Conservation (phyloP, 1,284 basidiomycete species). For the Pseudozyma sp. region DNA sequence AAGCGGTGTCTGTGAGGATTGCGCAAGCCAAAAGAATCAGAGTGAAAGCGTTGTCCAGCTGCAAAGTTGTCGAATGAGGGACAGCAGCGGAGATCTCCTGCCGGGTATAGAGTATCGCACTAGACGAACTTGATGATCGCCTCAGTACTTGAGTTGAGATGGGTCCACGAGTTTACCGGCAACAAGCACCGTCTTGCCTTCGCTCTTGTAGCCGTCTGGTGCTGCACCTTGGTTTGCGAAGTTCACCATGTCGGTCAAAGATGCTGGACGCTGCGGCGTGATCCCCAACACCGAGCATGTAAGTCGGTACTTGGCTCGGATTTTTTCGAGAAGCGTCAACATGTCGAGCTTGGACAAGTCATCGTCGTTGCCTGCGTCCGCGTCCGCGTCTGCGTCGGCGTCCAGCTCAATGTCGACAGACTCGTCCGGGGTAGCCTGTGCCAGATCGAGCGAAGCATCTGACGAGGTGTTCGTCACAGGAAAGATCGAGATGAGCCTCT, state of each 20-base stretch:
- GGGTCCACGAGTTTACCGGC: constrained; percentile 52
- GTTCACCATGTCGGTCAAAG: constrained; percentile 9
- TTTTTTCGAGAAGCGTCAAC: constrained; percentile 80
- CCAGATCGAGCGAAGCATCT: constrained; percentile 67
- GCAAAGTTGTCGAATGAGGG: too few species aligned
- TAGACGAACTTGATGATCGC: background rate
- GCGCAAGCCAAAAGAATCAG: too few species aligned
- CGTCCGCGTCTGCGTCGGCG: constrained; percentile 64
- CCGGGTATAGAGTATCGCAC: constrained; percentile 4
- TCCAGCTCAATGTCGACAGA: constrained; percentile 14
- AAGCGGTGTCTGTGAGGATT: too few species aligned
- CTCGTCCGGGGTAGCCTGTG: constrained; percentile 6
- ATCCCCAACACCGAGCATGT: constrained; percentile 86
- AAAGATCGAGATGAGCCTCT: constrained; percentile 78
- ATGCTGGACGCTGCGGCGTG: constrained; percentile 70
- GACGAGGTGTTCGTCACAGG: constrained; percentile 71
- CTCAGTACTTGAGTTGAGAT: constrained; percentile 44
- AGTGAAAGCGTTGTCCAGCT: too few species aligned
- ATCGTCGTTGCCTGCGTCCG: constrained; percentile 21
- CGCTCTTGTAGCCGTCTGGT: constrained; percentile 5
- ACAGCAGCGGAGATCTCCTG: background rate
- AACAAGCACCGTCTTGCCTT: constrained; percentile 36
- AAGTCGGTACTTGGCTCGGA: constrained; percentile 86
- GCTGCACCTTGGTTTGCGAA: background rate
- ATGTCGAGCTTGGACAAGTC: constrained; percentile 74